Base-by-base conservation (phyloP, 345 rosid genomes). In the Murraya koenigii region DNA sequence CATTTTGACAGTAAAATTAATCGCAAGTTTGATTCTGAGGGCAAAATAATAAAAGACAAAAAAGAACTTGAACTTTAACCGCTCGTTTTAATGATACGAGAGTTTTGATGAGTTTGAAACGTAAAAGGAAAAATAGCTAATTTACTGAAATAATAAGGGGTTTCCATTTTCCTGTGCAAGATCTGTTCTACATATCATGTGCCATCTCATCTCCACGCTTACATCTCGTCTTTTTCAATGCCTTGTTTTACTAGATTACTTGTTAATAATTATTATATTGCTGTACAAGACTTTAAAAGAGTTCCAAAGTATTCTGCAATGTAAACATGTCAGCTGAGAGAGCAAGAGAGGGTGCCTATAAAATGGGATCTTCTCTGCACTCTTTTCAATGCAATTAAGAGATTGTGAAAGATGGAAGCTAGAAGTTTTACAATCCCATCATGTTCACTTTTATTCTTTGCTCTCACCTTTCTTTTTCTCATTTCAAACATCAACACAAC, bases 401-500 rank as follows among this genome's bases (percentile, higher is more conserved):
- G 58, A 44, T 66, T 66, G 7, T 38, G 58, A 47, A 25, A 15
- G 39, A 69, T 69, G 78, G 72, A 75, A 35, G 19, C 78, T 26
- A 54, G 41, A 33, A 25, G 60, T 54, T 8, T 8, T 38, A 23
- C 23, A 65, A 54, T 25, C 28, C 61, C 62, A 26, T 52, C 22
- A 4, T 56, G 17, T 10, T 64, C 78, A 75, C 15, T 22, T 55
- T 13, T n/a, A 11, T n/a, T 33, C 30, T n/a, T 19, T 30, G 30
- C 36, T 60, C 7, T 59, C 35, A 2, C 35, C 6, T 5, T 75
- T 68, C 61, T 83, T 47, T 6, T 84, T 38, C 44, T 83, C 23
- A 10, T 73, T 41, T 75, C 80, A 38, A 69, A 36, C 35, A 39
- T 64, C 6, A 64, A 70, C 1, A 74, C 55, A 66, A 72, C 86